Evolutionary conservation across 2,329 filamentous ascomycete genomes (phyloP).

Genomic region (Ilyonectria sp.): DNA sequence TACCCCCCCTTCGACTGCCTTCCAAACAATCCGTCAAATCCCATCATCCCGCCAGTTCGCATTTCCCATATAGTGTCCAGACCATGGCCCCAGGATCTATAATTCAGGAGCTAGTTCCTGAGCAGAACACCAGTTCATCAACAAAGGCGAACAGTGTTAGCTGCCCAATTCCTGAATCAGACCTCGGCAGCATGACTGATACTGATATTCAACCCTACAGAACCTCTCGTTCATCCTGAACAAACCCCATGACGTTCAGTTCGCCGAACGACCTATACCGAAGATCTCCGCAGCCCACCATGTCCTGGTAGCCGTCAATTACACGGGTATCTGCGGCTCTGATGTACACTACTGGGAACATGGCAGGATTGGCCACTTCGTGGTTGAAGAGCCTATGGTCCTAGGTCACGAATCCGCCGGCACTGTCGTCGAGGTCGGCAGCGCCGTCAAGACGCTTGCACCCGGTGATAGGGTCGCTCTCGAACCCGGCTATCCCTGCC

Average conservation of each 20-base stretch:
- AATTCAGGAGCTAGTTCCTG: neutral
- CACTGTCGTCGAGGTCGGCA: conserved; percentile 79
- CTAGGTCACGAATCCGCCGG: conserved; percentile 79
- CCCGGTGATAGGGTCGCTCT: conserved; percentile 87
- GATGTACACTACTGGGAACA: conserved; percentile 19
- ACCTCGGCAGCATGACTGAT: neutral
- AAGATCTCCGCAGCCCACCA: conserved; percentile 9
- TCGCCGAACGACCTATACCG: conserved; percentile 11
- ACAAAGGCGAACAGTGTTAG: neutral
- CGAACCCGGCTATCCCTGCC: conserved; percentile 91
- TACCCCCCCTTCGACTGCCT: neutral
- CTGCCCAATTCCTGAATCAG: neutral
- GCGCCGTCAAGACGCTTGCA: conserved; percentile 72
- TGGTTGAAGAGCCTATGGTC: conserved; percentile 84
- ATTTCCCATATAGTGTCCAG: neutral
- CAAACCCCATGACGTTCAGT: conserved; percentile 3
- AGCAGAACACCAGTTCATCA: neutral
- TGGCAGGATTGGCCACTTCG: conserved; percentile 8
- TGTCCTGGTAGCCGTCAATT: conserved; percentile 19
- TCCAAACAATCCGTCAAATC: neutral
- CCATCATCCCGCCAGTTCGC: neutral
- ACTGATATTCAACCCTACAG: neutral
- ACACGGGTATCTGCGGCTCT: conserved; percentile 19
- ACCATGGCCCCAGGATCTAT: neutral
- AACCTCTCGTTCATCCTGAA: conserved; percentile 19